A percentile compares a stretch with the other conserved stretches of the same genome.
Evolutionary conservation across 148 eudicot genomes (phyloP).

Genomic region (Silene conica): DNA sequence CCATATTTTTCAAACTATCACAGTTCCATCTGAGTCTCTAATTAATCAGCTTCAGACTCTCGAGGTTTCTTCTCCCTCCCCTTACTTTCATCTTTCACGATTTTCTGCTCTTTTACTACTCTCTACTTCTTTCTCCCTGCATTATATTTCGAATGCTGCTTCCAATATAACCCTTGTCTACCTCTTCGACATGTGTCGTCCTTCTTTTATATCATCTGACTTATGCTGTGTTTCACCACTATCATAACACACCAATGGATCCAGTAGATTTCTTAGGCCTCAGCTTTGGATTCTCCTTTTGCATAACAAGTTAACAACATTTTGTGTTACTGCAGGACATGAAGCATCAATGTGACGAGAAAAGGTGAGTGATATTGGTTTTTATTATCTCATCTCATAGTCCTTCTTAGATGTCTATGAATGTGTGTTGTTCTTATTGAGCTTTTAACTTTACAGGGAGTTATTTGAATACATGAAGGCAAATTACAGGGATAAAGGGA

Average conservation of each 20-base stretch:
- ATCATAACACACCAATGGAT: too few species aligned
- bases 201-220: too few species aligned
- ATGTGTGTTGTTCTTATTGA: constrained; percentile 12
- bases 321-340: constrained; percentile 57
- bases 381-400: background rate
- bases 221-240: too few species aligned
- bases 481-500: constrained; percentile 64
- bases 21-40: constrained; percentile 92
- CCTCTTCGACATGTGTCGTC: too few species aligned
- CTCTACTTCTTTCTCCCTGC: too few species aligned
- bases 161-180: background rate
- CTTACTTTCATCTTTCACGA: background rate
- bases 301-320: constrained; percentile 1
- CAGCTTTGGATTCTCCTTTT: too few species aligned
- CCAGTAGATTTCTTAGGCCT: too few species aligned
- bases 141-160: background rate
- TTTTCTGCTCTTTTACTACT: too few species aligned
- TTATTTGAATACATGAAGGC: constrained; percentile 54
- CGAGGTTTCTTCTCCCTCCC: constrained; percentile 52
- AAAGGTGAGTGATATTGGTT: constrained; percentile 42
- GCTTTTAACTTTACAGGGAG: constrained; percentile 39
- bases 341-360: constrained; percentile 77
- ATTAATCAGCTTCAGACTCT: constrained; percentile 79
- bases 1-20: constrained; percentile 77
- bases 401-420: background rate